phyloP scores from a whole-genome alignment of 139 green algal genomes.

The Picochlorum sp. region DNA sequence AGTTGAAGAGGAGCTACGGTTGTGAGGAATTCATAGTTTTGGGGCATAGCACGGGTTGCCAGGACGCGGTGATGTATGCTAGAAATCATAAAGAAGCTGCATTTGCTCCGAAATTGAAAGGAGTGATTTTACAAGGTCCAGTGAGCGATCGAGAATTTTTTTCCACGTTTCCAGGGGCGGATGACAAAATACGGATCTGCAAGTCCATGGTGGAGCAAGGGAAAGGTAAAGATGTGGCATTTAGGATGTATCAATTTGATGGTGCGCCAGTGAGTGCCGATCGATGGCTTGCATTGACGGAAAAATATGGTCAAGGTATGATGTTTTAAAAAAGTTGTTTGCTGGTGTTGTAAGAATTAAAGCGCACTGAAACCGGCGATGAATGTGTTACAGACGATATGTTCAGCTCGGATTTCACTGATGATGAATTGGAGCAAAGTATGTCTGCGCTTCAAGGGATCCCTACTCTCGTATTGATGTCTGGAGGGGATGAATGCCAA shows the following conservation, averaged over 20 bases:
- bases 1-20: conserved; percentile 4
- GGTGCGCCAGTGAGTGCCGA: conserved; percentile 32
- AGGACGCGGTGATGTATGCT: conserved; percentile 51
- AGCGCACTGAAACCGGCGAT: background rate
- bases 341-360: background rate
- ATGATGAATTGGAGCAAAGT: conserved; percentile 16
- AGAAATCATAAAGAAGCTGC: background rate
- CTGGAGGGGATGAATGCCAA: conserved; percentile 38
- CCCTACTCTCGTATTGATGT: conserved; percentile 34
- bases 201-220: conserved; percentile 25
- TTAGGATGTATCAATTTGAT: conserved; percentile 7
- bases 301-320: background rate
- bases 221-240: conserved; percentile 33
- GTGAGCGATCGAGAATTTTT: conserved; percentile 50
- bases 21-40: conserved; percentile 36
- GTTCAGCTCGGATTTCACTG: conserved; percentile 32
- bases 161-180: conserved; percentile 9
- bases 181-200: background rate
- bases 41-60: conserved; percentile 64
- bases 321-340: no score
- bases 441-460: conserved; percentile 2
- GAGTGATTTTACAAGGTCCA: conserved; percentile 39
- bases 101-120: conserved; percentile 11
- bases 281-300: conserved; percentile 23
- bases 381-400: conserved; percentile 65